phyloP scores from a whole-genome alignment of 495 filamentous ascomycete genomes.

The Evansstolkia leycettana region DNA sequence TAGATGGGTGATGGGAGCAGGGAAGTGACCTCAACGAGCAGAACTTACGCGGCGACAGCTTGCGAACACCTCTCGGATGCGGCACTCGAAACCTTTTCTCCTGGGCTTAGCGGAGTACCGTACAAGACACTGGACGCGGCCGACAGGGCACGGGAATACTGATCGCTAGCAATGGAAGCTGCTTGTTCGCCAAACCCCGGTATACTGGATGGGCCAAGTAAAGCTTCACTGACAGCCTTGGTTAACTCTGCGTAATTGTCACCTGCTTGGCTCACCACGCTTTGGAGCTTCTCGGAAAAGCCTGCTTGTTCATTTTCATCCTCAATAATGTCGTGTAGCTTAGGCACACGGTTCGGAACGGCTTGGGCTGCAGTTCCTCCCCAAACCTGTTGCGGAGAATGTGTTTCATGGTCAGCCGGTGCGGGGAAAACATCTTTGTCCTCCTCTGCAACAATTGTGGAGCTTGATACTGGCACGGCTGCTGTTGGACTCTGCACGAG shows the following conservation, averaged over 20 bases:
- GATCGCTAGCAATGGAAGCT: conserved; percentile 38
- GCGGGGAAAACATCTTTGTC: too few species aligned
- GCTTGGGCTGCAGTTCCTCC: conserved; percentile 44
- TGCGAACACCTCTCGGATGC: conserved; percentile 45
- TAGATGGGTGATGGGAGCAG: too few species aligned
- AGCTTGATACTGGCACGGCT: too few species aligned
- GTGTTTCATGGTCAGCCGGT: conserved; percentile 8
- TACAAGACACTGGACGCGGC: conserved; percentile 48
- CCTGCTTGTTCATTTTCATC: conserved; percentile 34
- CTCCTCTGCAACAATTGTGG: too few species aligned
- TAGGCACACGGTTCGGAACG: conserved; percentile 32
- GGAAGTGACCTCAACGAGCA: not conserved
- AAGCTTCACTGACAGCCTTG: conserved; percentile 40
- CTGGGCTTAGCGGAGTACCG: conserved; percentile 39
- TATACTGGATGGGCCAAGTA: conserved; percentile 28
- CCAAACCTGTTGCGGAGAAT: conserved; percentile 28
- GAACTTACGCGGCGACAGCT: conserved; percentile 48
- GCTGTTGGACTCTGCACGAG: too few species aligned
- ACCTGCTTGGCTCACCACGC: conserved; percentile 35
- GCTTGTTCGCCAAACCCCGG: conserved; percentile 30
- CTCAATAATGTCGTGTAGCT: conserved; percentile 23
- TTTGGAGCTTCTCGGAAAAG: conserved; percentile 38
- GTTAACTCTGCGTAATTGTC: conserved; percentile 40
- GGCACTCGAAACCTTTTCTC: conserved; percentile 35
- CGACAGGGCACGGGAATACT: conserved; percentile 42